Evolutionary conservation across 352 stramenopile genomes (phyloP), one percentile per base, ranked within the genome.

Genomic region (Phytopythium helicoides): DNA sequence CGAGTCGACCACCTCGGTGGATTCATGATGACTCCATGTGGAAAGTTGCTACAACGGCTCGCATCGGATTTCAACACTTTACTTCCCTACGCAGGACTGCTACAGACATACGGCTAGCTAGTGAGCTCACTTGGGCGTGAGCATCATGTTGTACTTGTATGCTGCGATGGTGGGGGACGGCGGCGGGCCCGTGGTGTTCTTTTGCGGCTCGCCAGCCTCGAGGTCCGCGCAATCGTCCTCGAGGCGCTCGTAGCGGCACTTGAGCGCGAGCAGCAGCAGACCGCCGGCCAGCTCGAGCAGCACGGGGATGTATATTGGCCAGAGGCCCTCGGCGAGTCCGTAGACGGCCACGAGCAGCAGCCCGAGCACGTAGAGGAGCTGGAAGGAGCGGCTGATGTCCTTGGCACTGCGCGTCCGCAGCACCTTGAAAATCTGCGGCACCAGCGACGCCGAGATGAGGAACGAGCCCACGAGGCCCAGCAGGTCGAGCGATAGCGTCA

Each of bases 401-500:
- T 67, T 61, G n/a, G 62, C 75, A 25, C 62, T 88, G 49, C 83
- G 81, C 41, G 72, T 80, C 34, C 60, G 54, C 44, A 81, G 81
- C 28, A 85, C 75, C 46, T 88, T 81, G 35, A 68, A 7, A 31
- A 89, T 81, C 58, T 86, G 75, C 26, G 77, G 77, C n/a, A 86
- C 62, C 26, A 86, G 71, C 35, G 71, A 65, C 15, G 64, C 58
- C 14, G 73, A 81, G 44, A 86, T 77, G 52, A 86, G 64, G 61
- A 86, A 85, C 23, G 73, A 86, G 31, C 73, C 75, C 11, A 73
- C 52, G 47, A 89, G 68, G 14, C 78, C 77, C 38, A 86, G 54
- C 36, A 79, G 63, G 55, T 84, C 68, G 58, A 60, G 84, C 21
- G 67, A 62, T 23, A 64, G 66, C 38, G 65, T 48, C 52, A 62